Evolutionary conservation across 139 green algal genomes (phyloP).

Genomic region (Picochlorum sp.): DNA sequence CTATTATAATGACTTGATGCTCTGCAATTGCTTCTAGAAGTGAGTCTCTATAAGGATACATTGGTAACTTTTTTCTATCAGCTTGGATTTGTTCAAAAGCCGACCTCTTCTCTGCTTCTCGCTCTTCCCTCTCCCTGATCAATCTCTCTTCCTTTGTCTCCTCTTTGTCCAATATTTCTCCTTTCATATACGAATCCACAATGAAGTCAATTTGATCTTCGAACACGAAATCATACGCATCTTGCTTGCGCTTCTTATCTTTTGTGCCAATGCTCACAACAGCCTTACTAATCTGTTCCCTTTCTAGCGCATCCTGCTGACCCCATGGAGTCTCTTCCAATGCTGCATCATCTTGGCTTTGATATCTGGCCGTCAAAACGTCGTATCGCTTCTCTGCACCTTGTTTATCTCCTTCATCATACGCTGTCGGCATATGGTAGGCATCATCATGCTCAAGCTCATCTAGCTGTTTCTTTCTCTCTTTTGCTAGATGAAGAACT

Average conservation of each 20-base stretch:
- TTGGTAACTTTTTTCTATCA: constrained; percentile 70
- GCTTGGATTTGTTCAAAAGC: constrained; percentile 67
- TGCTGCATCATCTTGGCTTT: constrained; percentile 1
- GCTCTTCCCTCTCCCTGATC: constrained; percentile 35
- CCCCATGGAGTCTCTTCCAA: constrained; percentile 45
- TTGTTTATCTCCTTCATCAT: constrained; percentile 48
- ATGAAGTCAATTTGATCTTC: constrained; percentile 97
- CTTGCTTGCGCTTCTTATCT: constrained; percentile 25
- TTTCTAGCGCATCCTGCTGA: constrained; percentile 91
- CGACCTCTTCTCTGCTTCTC: constrained; percentile 31
- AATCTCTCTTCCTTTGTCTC: constrained; percentile 44
- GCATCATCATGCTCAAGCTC: constrained; percentile 65
- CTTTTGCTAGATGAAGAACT: constrained; percentile 59
- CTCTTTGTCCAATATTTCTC: constrained; percentile 34
- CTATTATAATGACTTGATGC: constrained; percentile 92
- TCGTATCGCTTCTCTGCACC: constrained; percentile 42
- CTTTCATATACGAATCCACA: constrained; percentile 41
- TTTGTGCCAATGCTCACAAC: constrained; percentile 40
- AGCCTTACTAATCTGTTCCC: constrained; percentile 72
- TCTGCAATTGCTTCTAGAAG: constrained; percentile 74
- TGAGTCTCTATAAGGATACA: constrained; percentile 68
- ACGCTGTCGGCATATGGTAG: constrained; percentile 84
- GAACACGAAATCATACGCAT: constrained; percentile 81
- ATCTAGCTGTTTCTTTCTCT: constrained; percentile 60
- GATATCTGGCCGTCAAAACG: constrained; percentile 61